Percentiles rank a stretch among this genome's conserved stretches.
Evolutionary conservation across 495 filamentous ascomycete species (phyloP).

Genomic region (Xylaria castorea): DNA sequence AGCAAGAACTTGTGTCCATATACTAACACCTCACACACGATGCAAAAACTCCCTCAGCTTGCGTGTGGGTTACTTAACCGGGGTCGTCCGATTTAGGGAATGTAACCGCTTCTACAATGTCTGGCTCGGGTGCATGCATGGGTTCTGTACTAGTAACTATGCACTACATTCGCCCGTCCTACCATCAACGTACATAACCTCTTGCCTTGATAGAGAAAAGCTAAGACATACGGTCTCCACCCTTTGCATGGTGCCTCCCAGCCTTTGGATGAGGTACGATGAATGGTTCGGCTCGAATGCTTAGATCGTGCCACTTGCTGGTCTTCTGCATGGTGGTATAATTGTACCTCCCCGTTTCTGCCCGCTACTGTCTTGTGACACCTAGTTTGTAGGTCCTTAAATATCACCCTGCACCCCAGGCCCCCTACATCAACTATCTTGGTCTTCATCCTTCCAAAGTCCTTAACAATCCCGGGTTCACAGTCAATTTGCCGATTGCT

Average conservation of each 20-base stretch:
- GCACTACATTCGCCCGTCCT: neutral
- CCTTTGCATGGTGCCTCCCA: constrained; percentile 5
- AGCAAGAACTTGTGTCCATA: neutral
- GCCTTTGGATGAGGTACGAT: neutral
- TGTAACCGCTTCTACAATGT: constrained; percentile 7
- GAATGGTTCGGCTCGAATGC: constrained; percentile 7
- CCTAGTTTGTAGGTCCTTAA: constrained; percentile 13
- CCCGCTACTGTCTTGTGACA: constrained; percentile 6
- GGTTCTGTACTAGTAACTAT: neutral
- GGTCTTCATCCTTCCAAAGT: constrained; percentile 4
- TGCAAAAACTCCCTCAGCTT: constrained; percentile 6
- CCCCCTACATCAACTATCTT: neutral
- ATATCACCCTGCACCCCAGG: constrained; percentile 16
- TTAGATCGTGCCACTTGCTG: constrained; percentile 6
- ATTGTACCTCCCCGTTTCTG: neutral
- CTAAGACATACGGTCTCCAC: neutral
- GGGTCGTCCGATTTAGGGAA: constrained; percentile 18
- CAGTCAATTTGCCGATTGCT: constrained; percentile 2
- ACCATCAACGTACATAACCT: neutral
- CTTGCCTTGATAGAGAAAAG: constrained; percentile 6
- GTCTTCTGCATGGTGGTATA: neutral
- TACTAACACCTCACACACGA: neutral
- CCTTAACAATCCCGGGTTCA: neutral
- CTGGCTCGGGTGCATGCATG: neutral
- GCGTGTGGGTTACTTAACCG: neutral